These are phyloP conservation scores for Ascochyta viciae-villosae DNA, from an alignment of 2,329 filamentous ascomycete species.

Conservation along the genomic window DNA sequence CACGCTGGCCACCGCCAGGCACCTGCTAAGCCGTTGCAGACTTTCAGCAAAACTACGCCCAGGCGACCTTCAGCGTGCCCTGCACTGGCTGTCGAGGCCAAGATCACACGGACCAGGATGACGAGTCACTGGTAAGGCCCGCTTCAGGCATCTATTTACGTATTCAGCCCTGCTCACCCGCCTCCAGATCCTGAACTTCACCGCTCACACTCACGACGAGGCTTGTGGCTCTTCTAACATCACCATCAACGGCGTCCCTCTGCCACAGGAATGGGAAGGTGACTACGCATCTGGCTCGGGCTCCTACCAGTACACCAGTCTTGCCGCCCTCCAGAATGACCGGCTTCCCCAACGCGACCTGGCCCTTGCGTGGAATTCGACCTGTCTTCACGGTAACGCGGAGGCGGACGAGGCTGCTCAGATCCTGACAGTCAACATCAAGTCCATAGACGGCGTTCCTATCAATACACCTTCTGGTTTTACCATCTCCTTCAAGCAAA, in stretches of 20 bases:
- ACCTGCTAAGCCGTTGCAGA: slow-evolving; percentile 43
- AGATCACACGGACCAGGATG: slow-evolving; percentile 47
- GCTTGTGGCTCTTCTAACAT: slow-evolving; percentile 52
- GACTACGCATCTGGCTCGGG: slow-evolving; percentile 46
- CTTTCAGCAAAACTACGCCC: slow-evolving; percentile 43
- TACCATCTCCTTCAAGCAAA: slow-evolving; percentile 51
- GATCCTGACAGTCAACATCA: slow-evolving; percentile 50
- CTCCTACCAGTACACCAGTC: slow-evolving; percentile 34
- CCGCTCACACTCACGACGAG: slow-evolving; percentile 47
- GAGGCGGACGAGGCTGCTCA: slow-evolving; percentile 43
- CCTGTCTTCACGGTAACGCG: slow-evolving; percentile 46
- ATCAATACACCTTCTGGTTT: slow-evolving; percentile 46
- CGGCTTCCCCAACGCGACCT: slow-evolving; percentile 45
- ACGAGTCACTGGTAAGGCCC: slow-evolving; percentile 51
- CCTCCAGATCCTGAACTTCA: slow-evolving; percentile 52
- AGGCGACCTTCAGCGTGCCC: slow-evolving; percentile 53
- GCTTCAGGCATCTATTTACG: slow-evolving; percentile 42
- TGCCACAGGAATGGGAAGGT: slow-evolving; percentile 49
- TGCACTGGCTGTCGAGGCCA: slow-evolving; percentile 53
- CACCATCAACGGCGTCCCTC: slow-evolving; percentile 50
- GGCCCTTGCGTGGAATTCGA: slow-evolving; percentile 48
- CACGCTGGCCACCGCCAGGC: slow-evolving; percentile 39
- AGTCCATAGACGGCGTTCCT: slow-evolving; percentile 46
- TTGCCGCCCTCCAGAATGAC: slow-evolving; percentile 42
- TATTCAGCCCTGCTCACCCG: slow-evolving; percentile 35